Percentiles rank a stretch among this genome's conserved stretches.
phyloP scores from a whole-genome alignment of 2,329 filamentous ascomycete species.

The Fusarium begoniae region DNA sequence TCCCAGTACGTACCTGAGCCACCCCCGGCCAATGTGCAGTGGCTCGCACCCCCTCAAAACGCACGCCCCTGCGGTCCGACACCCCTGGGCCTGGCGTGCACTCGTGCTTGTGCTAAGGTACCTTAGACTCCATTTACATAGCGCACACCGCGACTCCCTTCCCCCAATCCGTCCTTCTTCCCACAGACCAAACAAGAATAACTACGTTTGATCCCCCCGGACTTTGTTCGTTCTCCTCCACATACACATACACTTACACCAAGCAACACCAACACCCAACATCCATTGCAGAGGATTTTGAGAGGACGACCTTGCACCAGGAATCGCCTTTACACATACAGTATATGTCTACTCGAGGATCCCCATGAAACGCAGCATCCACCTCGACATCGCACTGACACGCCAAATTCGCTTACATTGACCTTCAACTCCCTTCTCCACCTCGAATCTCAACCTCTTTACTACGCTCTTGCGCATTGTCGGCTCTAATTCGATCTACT shows the following conservation, averaged over 20 bases:
- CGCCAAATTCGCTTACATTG: slow-evolving; percentile 33
- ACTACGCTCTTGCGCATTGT: slow-evolving; percentile 34
- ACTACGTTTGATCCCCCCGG: slow-evolving; percentile 42
- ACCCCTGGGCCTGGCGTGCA: slow-evolving; percentile 27
- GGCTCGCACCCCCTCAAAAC: not conserved
- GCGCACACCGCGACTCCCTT: slow-evolving; percentile 44
- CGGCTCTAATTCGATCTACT: slow-evolving; percentile 29
- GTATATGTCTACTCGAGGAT: slow-evolving; percentile 37
- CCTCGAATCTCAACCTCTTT: slow-evolving; percentile 4
- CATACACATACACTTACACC: slow-evolving; percentile 38
- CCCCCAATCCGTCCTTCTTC: slow-evolving; percentile 42
- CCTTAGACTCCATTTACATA: slow-evolving; percentile 37
- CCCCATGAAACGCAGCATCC: slow-evolving; percentile 38
- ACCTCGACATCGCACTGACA: slow-evolving; percentile 30
- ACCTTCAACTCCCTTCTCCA: slow-evolving; percentile 7
- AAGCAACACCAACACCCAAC: slow-evolving; percentile 8
- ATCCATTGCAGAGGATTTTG: slow-evolving; percentile 15
- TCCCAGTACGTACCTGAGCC: slow-evolving; percentile 21
- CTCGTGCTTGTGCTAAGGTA: slow-evolving; percentile 28
- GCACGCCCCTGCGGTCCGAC: slow-evolving; percentile 21
- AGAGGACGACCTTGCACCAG: slow-evolving; percentile 21
- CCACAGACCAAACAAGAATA: slow-evolving; percentile 43
- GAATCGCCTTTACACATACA: slow-evolving; percentile 22
- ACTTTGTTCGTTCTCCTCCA: slow-evolving; percentile 38
- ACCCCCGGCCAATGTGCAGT: not conserved